Base-by-base conservation (phyloP, 768 basidiomycete species). In the Tephrocybe sp. region DNA sequence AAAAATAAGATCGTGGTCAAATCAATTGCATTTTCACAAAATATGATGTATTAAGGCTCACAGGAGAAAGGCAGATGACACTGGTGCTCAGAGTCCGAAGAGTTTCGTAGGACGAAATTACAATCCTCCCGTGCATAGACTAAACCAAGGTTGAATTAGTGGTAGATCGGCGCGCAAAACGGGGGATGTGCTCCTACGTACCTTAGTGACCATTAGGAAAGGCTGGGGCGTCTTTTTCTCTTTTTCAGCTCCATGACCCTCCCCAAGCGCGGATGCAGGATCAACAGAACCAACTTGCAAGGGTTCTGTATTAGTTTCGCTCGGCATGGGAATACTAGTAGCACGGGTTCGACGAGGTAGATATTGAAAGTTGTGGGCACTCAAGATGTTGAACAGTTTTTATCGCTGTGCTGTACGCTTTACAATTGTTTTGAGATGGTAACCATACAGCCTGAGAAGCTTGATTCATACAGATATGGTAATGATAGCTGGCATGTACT, bases 211-310 rank as follows among this genome's bases (percentile, higher is more conserved):
- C 65, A 83, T 84, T 47, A 83, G 68, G 32, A 85, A 69, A 48
- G 83, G 78, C 83, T 82, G 84, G 53, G 81, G 79, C 14, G 79
- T 78, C 6, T 72, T 60, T 49, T 79, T 80, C 64, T 85, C 80
- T 44, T 70, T 69, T 64, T 85, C 83, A 39, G 61, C n/a, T n/a
- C n/a, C 56, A n/a, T n/a, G n/a, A 66, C 67, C 43, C 56, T 66
- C 50, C 31, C 61, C 56, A 33, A 58, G 60, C 3, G 76, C 54
- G 19, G 76, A 78, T 32, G 70, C 63, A 6, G 79, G 78, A 65
- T 81, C 75, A 41, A 81, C 70, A 45, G 49, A 51, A 51, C 51
- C 51, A 16, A 51, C 45, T 13, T 49, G 43, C 32, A 35, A 53
- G 22, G 19, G 9, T n/a, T n/a, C 23, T 11, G 34, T 9, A 17